Base-by-base conservation (phyloP, 2,329 filamentous ascomycete genomes). In the Myriosclerotinia duriaeana region DNA sequence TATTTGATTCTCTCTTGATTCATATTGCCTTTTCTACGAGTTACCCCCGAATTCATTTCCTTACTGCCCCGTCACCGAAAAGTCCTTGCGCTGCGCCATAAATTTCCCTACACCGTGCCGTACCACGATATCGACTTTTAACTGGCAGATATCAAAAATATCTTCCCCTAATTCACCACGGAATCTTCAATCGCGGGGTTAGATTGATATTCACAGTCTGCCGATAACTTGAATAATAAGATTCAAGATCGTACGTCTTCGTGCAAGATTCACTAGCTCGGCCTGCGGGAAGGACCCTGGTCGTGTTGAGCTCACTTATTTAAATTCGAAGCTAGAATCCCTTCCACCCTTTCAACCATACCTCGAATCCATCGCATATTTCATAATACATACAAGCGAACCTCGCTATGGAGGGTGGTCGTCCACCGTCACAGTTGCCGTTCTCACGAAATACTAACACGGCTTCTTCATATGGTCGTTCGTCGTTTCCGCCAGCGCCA, bases 371-470 rank as follows among this genome's bases (percentile, higher is more conserved):
- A 46, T 60, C 30, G 1, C 9, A 7, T 12, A 46, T 22, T 50
- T 34, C 44, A 60, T 38, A 38, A 26, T 14, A 38, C n/a, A 50
- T 38, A 34, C 30, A 34, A 50, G 20, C 38, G 5, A 50, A 50
- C 34, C 30, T 38, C 46, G 75, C 68, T 59, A 77, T 77, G 76
- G 75, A 77, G 72, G 72, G 74, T 71, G 71, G 75, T 71, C 71
- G 73, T 58, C 75, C 72, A 59, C 71, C 70, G 22, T 70, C 70
- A 14, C 73, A 72, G 61, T 72, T 72, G 26, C 73, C 74, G 42
- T 75, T 73, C 64, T 71, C 74, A 66, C 73, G 75, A 63, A 76
- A 72, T 71, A 72, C 73, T 50, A 76, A 72, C 68, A 73, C 73
- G 14, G 68, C 74, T 30, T 75, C 75, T 40, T 74, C 76, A 56